Evolutionary conservation across 2,329 filamentous ascomycete genomes (phyloP).

Genomic region (Dichotomopilus funicola): DNA sequence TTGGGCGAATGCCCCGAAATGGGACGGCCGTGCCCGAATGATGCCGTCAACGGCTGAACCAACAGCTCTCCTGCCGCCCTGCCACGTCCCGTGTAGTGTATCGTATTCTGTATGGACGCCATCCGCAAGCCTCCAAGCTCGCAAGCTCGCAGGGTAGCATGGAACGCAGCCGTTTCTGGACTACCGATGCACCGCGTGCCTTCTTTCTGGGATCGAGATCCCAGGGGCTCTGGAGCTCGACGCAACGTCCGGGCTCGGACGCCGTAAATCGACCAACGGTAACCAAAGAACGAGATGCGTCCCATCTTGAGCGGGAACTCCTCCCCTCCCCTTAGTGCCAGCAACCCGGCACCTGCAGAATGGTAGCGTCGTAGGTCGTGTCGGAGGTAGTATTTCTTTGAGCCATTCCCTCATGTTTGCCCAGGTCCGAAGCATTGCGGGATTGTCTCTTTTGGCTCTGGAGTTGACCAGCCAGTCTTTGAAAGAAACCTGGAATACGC

Average conservation of each 20-base stretch:
- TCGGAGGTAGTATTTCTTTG: neutral
- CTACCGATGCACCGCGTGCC: neutral
- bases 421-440: neutral
- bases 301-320: too few relatives aligned
- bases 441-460: neutral
- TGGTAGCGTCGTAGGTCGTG: too few relatives aligned
- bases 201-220: neutral
- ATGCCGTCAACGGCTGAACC: neutral
- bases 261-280: conserved; percentile 19
- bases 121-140: too few relatives aligned
- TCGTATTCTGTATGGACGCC: too few relatives aligned
- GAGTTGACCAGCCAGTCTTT: neutral
- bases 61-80: too few relatives aligned
- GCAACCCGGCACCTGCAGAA: neutral
- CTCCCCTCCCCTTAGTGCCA: too few relatives aligned
- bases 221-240: conserved; percentile 1
- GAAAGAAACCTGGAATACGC: neutral
- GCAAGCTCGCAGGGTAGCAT: too few relatives aligned
- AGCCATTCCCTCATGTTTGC: neutral
- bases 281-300: neutral
- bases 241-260: neutral
- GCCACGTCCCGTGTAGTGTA: too few relatives aligned
- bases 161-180: too few relatives aligned
- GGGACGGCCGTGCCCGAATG: neutral
- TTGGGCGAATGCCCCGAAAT: neutral